Evolutionary conservation across 2,329 filamentous ascomycete species (phyloP), one percentile per base, ranked within the genome.

Genomic region (Paraconiothyrium brasiliense): DNA sequence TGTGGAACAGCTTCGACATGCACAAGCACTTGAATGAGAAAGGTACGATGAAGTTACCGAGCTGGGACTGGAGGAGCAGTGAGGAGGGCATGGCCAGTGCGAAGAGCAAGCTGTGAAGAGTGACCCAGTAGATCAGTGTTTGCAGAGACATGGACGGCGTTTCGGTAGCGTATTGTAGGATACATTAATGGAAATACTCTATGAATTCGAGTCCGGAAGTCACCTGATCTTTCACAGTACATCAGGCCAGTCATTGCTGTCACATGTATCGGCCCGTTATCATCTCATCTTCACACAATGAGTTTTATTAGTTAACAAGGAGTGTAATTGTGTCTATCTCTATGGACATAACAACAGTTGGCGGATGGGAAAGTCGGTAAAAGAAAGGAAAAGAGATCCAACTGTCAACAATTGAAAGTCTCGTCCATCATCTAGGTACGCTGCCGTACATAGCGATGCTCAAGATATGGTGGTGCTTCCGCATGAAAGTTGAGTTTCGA

Each of bases 1-100:
- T 97, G 65, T 96, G 89, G 85, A 91, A 96, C 80, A 84, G 86
- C 50, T 97, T 97, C 78, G 92, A 96, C 79, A 92, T 97, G 89
- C 93, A 97, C 82, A 90, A 90, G 84, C 91, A 93, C 66, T 80
- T 97, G 62, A 82, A 88, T 60, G 90, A 94, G 82, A 87, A 94
- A 78, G 93, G 93, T 27, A 95, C 92, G 70, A 97, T 97, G 93
- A 94, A 94, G 89, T 85, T 94, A 67, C 84, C 86, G 71, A 86
- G 82, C 66, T 93, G 90, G 89, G 76, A 78, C 57, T 78, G 74
- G 58, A 65, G 54, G 66, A 66, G 64, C 58, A 55, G 57, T 8
- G 67, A 65, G 60, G 63, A 64, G 58, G 63, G 61, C 13, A 64
- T 66, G 61, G 43, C 57, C 51, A 54, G 20, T 32, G 35, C 37